Evolutionary conservation across 495 filamentous ascomycete species (phyloP).

Genomic region (Tuber magnatum): DNA sequence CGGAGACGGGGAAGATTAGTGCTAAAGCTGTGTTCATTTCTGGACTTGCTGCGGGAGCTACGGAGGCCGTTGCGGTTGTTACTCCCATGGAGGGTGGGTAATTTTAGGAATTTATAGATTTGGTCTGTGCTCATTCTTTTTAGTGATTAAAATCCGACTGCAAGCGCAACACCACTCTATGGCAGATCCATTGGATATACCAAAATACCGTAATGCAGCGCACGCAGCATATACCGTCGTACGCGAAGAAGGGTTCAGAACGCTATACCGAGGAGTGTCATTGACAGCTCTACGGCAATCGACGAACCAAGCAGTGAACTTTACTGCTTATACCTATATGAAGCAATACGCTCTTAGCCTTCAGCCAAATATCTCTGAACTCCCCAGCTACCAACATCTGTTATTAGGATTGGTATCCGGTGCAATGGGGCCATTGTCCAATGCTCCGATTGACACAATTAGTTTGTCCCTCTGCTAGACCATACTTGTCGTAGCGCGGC

Average conservation of each 20-base stretch:
- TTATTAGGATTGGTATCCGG: conserved; percentile 84
- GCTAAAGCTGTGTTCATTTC: conserved; percentile 78
- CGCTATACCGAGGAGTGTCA: conserved; percentile 85
- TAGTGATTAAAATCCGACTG: conserved; percentile 90
- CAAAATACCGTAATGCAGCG: conserved; percentile 81
- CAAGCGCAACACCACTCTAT: conserved; percentile 89
- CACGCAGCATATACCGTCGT: conserved; percentile 91
- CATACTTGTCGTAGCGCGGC: background rate
- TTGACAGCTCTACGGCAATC: conserved; percentile 91
- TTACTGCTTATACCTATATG: conserved; percentile 94
- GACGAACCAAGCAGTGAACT: conserved; percentile 97
- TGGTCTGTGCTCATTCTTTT: background rate
- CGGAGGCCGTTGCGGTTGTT: conserved; percentile 90
- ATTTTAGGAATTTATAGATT: background rate
- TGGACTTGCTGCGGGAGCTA: conserved; percentile 85
- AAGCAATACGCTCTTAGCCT: conserved; percentile 64
- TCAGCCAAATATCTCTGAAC: conserved; percentile 56
- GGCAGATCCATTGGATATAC: conserved; percentile 41
- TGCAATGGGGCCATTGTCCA: conserved; percentile 90
- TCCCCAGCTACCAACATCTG: conserved; percentile 85
- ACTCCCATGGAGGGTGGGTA: conserved; percentile 75
- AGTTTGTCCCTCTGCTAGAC: conserved; percentile 41
- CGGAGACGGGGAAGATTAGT: conserved; percentile 58
- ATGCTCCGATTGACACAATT: conserved; percentile 98
- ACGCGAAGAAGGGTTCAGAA: conserved; percentile 77